Evolutionary conservation across 495 filamentous ascomycete genomes (phyloP), one percentile per base, ranked within the genome.

Genomic region (Symbiotaphrina buchneri): DNA sequence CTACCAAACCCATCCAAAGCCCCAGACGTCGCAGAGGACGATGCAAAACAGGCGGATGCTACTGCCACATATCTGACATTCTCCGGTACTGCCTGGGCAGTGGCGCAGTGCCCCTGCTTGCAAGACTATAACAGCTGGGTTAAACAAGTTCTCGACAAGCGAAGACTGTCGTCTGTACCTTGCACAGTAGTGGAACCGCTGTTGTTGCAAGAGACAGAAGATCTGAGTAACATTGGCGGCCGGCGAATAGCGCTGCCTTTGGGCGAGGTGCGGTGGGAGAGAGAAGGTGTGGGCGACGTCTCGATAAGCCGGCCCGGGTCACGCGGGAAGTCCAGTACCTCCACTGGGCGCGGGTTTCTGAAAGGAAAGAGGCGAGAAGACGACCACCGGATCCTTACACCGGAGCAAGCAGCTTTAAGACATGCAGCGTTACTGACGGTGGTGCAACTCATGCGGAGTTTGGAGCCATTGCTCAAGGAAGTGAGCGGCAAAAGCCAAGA

Each of bases 231-330:
- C 21, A 56, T 85, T 14, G 74, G 72, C 18, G 71, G 61, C 33
- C 68, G 73, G 34, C 68, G 84, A 28, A 59, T 93, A 20, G 85
- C 81, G 16, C 70, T 95, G 10, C 85, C 84, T 6, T 58, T 94
- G 1, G 74, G 80, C 25, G 75, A 90, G 45, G 59, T 85, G 34
- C 71, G 79, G 26, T 93, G 84, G 85, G 85, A 93, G 51, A 62
- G 69, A 21, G 81, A 83, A 42, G 62, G 58, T n/a, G 59, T 65
- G 10, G 32, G 37, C 19, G 14, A 38, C 40, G 31, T 33, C 35
- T 19, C 21, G 19, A n/a, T n/a, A 15, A 15, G 23, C 16, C 28
- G 23, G 8, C 4, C 15, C 21, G 18, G 13, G 32, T 21, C 42
- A 39, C 20, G 39, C 44, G 28, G 31, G 30, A 45, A 47, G 10